Base-by-base conservation (phyloP, 2,329 filamentous ascomycete species). In the Arthrobotrys conoides region DNA sequence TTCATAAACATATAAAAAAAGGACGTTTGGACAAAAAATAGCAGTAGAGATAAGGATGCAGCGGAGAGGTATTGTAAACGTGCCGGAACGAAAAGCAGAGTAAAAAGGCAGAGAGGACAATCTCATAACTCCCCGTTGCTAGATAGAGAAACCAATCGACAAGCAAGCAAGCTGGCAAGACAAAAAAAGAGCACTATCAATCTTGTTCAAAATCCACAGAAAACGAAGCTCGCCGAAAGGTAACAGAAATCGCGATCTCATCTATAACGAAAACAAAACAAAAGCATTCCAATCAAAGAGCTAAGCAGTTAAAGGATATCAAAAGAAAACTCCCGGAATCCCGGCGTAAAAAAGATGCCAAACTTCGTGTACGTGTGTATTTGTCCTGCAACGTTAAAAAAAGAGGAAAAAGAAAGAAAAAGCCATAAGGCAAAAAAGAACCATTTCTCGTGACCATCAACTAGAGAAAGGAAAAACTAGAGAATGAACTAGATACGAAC, bases 51-150 rank as follows among this genome's bases (percentile, higher is more conserved):
- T 68, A 71, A 77, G 67, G 73, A 71, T 67, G 73, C 73, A 77
- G 73, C 73, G 73, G 73, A 77, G 73, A 77, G 73, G 73, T 77
- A 77, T 61, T 77, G 69, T 63, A 59, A 22, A 16, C 51, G 41
- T 71, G 22, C 16, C 12, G 48, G 53, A 24, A 12, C 22, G 18
- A 64, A 71, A 53, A 20, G 33, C 46, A 71, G 44, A 20, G 33
- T 33, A 27, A 14, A 59, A 51, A 38, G 51, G n/a, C n/a, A 70
- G 48, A 53, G 10, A 59, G 38, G 22, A 48, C 55, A 24, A 46
- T 46, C 59, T 67, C 53, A 24, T 61, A 76, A 76, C 72, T 76
- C 72, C 72, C 46, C 46, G 49, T 53, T 51, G 64, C 46, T 41
- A 22, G 44, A 46, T 18, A 71, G 51, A 12, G 10, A 30, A 55